Percentiles rank a stretch among this genome's conserved stretches.
Conservation (phyloP, 768 basidiomycete species). For the Russula olivacea region DNA sequence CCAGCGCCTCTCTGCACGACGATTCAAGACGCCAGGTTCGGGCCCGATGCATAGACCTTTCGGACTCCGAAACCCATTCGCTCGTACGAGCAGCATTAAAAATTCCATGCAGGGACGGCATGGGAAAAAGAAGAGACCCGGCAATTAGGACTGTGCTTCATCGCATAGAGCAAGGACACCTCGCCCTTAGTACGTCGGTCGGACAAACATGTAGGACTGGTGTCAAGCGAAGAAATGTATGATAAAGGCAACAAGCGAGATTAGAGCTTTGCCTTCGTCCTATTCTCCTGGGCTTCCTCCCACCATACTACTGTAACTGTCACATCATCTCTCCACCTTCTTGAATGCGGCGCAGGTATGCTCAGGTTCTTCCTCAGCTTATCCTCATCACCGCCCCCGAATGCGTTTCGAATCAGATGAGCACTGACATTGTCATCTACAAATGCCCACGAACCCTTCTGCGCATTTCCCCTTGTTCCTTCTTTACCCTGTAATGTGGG, state of each 20-base stretch:
- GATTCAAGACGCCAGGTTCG: not conserved
- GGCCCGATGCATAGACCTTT: not conserved
- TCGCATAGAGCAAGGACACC: conserved; percentile 3
- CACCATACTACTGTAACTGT: conserved; percentile 84
- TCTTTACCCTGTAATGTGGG: conserved; percentile 61
- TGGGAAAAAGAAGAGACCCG: conserved; percentile 32
- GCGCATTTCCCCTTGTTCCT: conserved; percentile 33
- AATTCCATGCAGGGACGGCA: conserved; percentile 32
- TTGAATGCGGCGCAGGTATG: conserved; percentile 74
- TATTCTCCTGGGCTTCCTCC: conserved; percentile 57
- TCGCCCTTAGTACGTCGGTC: conserved; percentile 7
- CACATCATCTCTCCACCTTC: conserved; percentile 77
- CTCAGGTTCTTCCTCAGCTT: conserved; percentile 59
- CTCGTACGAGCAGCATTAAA: conserved; percentile 34
- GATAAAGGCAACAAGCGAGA: conserved; percentile 19
- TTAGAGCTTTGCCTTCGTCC: conserved; percentile 50
- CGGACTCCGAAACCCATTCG: conserved; percentile 33
- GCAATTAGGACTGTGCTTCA: conserved; percentile 30
- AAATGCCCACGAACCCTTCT: conserved; percentile 65
- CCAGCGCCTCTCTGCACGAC: conserved; percentile 1
- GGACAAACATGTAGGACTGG: conserved; percentile 12
- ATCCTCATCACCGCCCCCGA: conserved; percentile 70
- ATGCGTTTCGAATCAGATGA: conserved; percentile 87
- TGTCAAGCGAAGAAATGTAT: conserved; percentile 15
- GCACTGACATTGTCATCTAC: conserved; percentile 71